Evolutionary conservation across 208 protist species (phyloP).

Genomic region (Wallacemonas sp.): DNA sequence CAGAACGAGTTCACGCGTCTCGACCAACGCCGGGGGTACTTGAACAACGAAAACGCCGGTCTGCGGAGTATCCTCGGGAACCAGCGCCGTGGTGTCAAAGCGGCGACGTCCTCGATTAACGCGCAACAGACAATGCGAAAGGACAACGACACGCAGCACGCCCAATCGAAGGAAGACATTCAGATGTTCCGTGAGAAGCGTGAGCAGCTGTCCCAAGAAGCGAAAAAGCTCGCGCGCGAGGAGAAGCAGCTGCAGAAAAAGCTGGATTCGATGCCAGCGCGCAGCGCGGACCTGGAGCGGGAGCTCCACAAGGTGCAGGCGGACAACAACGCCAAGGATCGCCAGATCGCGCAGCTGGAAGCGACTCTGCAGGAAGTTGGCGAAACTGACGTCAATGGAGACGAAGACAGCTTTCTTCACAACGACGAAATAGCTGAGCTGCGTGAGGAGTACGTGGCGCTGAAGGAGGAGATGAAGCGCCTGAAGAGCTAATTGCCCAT

Average conservation of each 20-base stretch:
- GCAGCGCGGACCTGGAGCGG: constrained; percentile 30
- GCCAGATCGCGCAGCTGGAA: constrained; percentile 40
- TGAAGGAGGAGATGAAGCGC: constrained; percentile 66
- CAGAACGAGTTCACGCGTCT: constrained; percentile 71
- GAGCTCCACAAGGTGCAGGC: constrained; percentile 37
- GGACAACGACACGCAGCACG: constrained; percentile 69
- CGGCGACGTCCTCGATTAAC: constrained; percentile 51
- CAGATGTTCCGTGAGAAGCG: constrained; percentile 67
- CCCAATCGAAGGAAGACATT: constrained; percentile 55
- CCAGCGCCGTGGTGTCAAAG: constrained; percentile 66
- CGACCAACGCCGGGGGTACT: constrained; percentile 50
- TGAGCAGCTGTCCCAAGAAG: constrained; percentile 44
- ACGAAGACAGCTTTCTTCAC: constrained; percentile 9
- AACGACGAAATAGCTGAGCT: constrained; percentile 49
- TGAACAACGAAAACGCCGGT: constrained; percentile 77
- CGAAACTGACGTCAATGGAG: neutral
- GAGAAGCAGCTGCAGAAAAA: constrained; percentile 52
- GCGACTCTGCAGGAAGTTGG: constrained; percentile 32
- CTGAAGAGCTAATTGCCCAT: constrained; percentile 32
- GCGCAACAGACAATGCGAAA: constrained; percentile 55
- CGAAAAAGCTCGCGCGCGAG: constrained; percentile 29
- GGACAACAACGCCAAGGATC: constrained; percentile 44
- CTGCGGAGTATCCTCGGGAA: constrained; percentile 81
- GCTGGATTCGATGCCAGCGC: constrained; percentile 33
- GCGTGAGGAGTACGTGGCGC: constrained; percentile 71